Base-by-base conservation (phyloP, 1,284 basidiomycete species). In the Apiotrichum laibachii region DNA sequence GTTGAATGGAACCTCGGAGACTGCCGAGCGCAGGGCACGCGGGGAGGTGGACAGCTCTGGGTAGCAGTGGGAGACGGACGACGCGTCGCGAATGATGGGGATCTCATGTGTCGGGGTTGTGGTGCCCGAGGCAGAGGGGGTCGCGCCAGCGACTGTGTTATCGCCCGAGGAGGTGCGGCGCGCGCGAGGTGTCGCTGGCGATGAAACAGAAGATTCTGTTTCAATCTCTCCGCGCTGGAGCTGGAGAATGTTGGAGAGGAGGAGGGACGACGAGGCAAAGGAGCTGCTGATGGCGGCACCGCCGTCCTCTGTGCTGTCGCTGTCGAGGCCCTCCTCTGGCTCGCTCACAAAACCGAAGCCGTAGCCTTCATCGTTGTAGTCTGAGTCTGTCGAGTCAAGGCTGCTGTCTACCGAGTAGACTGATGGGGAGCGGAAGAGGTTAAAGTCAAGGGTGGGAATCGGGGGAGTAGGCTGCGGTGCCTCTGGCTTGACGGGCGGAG, bases 341-440 rank as follows among this genome's bases (percentile, higher is more conserved):
- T 54, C 53, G 34, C 44, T 46, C 1, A 47, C 50, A 26, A 53
- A 53, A 8, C 40, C 50, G 22, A 42, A 51, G 1, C 50, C 50
- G 22, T 54, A 54, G 2, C 34, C 44, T 16, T 47, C 53, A 18
- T 47, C 12, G 15, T 10, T 6, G 12, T 31, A n/a, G 37, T 55
- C 44, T 5, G 45, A 48, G 26, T 45, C 18, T 3, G 16, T 31
- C 13, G 49, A 44, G 35, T 63, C 58, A 12, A 54, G 42, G 42
- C 47, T 51, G 53, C 62, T 63, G 45, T 71, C 69, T 56, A 73
- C 64, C 11, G 73, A 75, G 58, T 72, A 72, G 48, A 73, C 57
- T 12, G 69, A 72, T 15, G 65, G 62, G 6, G 68, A 64, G 16
- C 73, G 68, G 56, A 77, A 77, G 31, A 77, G 65, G 55, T 75